Evolutionary conservation across 441 rosid genomes (phyloP), one percentile per base, ranked within the genome.

Genomic region (Capsella rubella): DNA sequence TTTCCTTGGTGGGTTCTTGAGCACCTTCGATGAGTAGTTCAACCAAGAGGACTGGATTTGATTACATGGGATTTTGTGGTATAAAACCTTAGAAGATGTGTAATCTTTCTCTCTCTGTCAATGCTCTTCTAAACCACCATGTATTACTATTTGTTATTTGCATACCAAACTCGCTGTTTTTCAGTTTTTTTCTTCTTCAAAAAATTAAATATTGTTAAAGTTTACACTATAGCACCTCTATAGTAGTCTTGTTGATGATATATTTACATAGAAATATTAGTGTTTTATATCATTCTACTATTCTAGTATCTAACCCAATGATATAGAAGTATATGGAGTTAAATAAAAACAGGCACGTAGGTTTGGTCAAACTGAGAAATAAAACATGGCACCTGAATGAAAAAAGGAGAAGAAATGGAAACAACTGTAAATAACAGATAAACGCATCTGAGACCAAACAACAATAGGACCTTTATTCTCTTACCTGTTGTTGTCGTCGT

Each of bases 1-100:
- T 64, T 94, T 92, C 78, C 0, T 92, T 3, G 97, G 99, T 64
- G 99, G 99, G 66, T 87, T 92, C 86, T 80, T 94, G 91, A 94
- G 97, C 85, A 82, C 95, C 53, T 68, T 73, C 1, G 99, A 94
- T 59, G 90, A 85, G 8, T 89, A 77, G 65, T 51, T 60, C 45
- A 37, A 43, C 25, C 25, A 32, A 54, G 40, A 58, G 64, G 25
- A 21, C 34, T 32, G 35, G 25, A 21, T 21, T 67, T 43, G 14
- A 43, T 42, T 42, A 59, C 34, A 56, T 50, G 31, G 29, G 27
- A 10, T 67, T 3, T 42, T 67, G n/a, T 42, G 68, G 25, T 21
- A 21, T 21, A 21, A 64, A 64, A 28, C 71, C 6, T 65, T 65
- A 47, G 71, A 64, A 45, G 42, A 65, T 29, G 58, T 43, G 2